Conservation (phyloP, 495 filamentous ascomycete species). For the Penicillium bovifimosum region DNA sequence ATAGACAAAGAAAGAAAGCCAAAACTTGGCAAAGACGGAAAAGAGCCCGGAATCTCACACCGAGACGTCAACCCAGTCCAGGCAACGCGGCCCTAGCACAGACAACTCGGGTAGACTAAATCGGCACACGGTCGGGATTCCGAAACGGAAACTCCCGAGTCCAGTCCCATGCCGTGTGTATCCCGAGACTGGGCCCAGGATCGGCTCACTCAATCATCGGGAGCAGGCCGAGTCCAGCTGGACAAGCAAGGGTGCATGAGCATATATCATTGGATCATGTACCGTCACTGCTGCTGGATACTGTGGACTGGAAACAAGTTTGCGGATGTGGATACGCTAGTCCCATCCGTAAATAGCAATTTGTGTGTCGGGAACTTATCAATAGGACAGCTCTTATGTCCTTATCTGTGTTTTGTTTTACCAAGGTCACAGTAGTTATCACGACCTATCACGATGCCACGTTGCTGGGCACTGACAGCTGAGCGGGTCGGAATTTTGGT, state of each 20-base stretch:
- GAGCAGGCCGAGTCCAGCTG: background rate
- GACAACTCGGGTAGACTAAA: slow-evolving; percentile 20
- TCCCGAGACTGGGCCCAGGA: slow-evolving; percentile 20
- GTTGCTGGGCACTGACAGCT: slow-evolving; percentile 3
- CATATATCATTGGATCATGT: too few species aligned
- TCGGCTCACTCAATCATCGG: slow-evolving; percentile 1
- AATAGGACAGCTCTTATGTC: background rate
- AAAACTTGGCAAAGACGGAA: background rate
- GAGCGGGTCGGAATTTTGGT: background rate
- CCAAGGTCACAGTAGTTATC: background rate
- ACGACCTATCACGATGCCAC: background rate
- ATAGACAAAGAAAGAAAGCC: background rate
- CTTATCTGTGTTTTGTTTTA: slow-evolving; percentile 2
- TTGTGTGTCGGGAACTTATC: background rate
- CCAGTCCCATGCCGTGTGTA: background rate
- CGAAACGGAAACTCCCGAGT: slow-evolving; percentile 22
- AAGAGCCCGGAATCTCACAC: slow-evolving; percentile 1
- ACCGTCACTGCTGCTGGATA: too few species aligned
- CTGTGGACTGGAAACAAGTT: background rate
- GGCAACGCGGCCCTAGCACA: background rate
- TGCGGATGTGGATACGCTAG: background rate
- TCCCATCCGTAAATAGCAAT: background rate
- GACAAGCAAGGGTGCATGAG: background rate
- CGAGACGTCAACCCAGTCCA: slow-evolving; percentile 5
- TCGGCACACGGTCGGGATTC: slow-evolving; percentile 25